A percentile compares a stretch with the other conserved stretches of the same genome.
Conservation (phyloP, 495 filamentous ascomycete genomes). For the Trypethelium eluteriae region DNA sequence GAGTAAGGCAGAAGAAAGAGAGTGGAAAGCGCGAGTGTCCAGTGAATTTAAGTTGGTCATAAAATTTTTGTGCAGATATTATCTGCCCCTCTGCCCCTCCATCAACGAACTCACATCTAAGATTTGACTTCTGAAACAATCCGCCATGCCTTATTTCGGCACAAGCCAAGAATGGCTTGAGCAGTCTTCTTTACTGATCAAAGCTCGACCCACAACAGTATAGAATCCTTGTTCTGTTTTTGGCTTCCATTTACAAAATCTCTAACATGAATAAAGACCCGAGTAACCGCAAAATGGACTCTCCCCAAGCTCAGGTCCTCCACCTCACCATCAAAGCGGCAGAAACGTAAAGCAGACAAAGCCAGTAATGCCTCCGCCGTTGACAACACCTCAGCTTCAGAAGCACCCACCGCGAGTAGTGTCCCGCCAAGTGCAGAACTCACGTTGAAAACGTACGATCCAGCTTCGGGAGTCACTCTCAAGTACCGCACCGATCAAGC, state of each 20-base stretch:
- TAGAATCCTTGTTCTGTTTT: conserved; percentile 20
- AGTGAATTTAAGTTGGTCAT: no score
- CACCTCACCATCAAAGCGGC: conserved; percentile 24
- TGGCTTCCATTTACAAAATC: conserved; percentile 10
- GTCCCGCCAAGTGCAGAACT: conserved; percentile 52
- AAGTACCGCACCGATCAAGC: conserved; percentile 41
- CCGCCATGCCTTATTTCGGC: conserved; percentile 52
- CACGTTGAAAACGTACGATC: conserved; percentile 84
- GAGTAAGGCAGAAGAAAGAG: background rate
- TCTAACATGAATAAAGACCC: conserved; percentile 47
- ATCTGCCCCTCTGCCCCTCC: background rate
- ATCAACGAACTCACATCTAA: background rate
- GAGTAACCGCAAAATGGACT: conserved; percentile 79
- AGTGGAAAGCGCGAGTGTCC: background rate
- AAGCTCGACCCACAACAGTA: conserved; percentile 59
- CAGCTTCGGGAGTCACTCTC: conserved; percentile 57
- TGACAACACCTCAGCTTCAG: conserved; percentile 25
- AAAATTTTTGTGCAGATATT: no score
- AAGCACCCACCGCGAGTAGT: conserved; percentile 17
- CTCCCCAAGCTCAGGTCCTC: conserved; percentile 44
- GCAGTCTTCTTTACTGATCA: conserved; percentile 53
- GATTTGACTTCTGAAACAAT: background rate
- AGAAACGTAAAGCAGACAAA: conserved; percentile 23
- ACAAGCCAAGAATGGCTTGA: conserved; percentile 57
- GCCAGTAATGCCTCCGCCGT: conserved; percentile 14